Base-by-base conservation (phyloP, 2,329 filamentous ascomycete genomes). In the Colletotrichum aenigma region DNA sequence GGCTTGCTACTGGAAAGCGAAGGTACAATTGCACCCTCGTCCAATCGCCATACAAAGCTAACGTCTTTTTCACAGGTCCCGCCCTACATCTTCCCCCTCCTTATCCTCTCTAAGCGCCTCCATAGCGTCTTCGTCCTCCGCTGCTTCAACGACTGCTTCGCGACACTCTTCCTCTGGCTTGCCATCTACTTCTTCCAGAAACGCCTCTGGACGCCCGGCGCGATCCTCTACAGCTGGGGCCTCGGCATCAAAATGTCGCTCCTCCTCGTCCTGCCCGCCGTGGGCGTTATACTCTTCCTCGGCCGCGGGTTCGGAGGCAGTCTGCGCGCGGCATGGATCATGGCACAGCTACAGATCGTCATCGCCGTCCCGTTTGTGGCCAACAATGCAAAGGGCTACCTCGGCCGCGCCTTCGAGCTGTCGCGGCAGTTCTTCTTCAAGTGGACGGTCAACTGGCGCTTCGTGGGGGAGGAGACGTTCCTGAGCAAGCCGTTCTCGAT, bases 381-480 rank as follows among this genome's bases (percentile, higher is more conserved):
- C 12, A 87, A 86, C 55, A 94, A 95, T 79, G 85, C 92, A 24
- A 84, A 85, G 75, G 94, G 93, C 32, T 99, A 99, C 83, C 82
- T 97, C 21, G 90, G 91, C 62, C 90, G 94, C 77, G 96, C 97
- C 0, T 99, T 99, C 82, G 96, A 99, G 86, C 90, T 99, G 74
- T 96, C 94, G 62, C 91, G 97, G 70, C 92, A 95, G 80, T 99
- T 99, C 86, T 89, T 98, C 80, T 98, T 96, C 88, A 96, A 96
- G 85, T 99, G 97, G 97, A 99, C 97, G 0, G 97, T 99, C 79
- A 99, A 99, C 85, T 99, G 97, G 97, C 93, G 96, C 70, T 98
- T 98, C 83, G 86, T 98, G n/a, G 93, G 94, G 18, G 96, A 98
- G 84, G 91, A 94, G 8, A 85, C 87, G 0, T 99, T 99, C 80